Conservation (phyloP, 2,329 filamentous ascomycete genomes). For the Parascedosporium putredinis region DNA sequence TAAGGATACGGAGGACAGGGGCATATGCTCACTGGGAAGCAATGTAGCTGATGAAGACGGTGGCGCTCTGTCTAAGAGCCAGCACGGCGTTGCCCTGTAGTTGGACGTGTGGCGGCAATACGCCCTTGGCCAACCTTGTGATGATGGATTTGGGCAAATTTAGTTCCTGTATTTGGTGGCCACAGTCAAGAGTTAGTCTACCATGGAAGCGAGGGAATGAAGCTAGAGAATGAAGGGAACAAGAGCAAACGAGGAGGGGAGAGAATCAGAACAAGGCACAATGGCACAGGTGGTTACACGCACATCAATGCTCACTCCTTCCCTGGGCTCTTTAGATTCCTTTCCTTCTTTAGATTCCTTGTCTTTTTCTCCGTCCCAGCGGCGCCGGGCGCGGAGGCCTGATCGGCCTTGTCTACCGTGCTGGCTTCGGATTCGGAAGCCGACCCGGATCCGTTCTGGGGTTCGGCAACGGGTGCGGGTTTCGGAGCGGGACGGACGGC, state of each 20-base stretch:
- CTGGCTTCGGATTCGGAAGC: neutral
- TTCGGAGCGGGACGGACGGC: neutral
- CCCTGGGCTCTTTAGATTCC: slow-evolving; percentile 21
- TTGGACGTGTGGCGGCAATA: slow-evolving; percentile 69
- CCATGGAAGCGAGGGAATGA: neutral
- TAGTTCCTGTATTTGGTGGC: no score
- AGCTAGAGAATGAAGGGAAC: no score
- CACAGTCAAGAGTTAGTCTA: no score
- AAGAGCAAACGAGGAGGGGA: no score
- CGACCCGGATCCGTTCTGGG: no score
- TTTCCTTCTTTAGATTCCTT: slow-evolving; percentile 19
- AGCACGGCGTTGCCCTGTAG: slow-evolving; percentile 74
- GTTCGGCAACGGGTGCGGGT: no score
- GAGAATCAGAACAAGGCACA: no score
- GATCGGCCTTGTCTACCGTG: neutral
- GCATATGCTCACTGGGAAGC: slow-evolving; percentile 53
- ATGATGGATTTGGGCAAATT: slow-evolving; percentile 73
- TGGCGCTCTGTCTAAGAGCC: slow-evolving; percentile 71
- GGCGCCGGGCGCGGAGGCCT: neutral
- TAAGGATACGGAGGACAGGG: neutral
- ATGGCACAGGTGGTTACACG: no score
- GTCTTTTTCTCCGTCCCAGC: slow-evolving; percentile 19
- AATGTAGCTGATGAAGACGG: slow-evolving; percentile 74
- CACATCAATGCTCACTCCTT: slow-evolving; percentile 44
- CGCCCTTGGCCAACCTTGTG: slow-evolving; percentile 67